phyloP scores from a whole-genome alignment of 345 rosid genomes.

The Boechera divaricarpa region DNA sequence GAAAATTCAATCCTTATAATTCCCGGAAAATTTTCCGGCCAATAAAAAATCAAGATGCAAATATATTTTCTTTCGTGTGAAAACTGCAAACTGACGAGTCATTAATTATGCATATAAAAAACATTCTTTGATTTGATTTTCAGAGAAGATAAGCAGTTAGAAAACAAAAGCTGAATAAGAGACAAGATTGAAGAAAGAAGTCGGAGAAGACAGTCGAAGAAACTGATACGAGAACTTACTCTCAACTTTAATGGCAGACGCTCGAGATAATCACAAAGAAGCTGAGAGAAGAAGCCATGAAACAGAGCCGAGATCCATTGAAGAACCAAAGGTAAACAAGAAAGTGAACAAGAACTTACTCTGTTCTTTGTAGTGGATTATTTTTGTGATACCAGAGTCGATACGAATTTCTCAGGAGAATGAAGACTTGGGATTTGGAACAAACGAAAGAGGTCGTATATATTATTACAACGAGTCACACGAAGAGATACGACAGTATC shows the following conservation, averaged over 20 bases:
- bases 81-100: too few relatives aligned
- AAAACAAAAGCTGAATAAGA: not conserved
- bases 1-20: not conserved
- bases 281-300: not conserved
- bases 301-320: not conserved
- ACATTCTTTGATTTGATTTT: not conserved
- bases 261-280: not conserved
- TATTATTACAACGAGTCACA: too few relatives aligned
- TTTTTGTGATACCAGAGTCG: not conserved
- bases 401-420: not conserved
- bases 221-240: not conserved
- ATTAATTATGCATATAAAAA: not conserved
- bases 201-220: not conserved
- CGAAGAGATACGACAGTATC: too few relatives aligned
- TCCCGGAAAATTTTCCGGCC: not conserved
- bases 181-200: not conserved
- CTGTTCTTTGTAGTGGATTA: not conserved
- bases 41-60: not conserved
- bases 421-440: not conserved
- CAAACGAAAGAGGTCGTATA: not conserved
- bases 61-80: not conserved
- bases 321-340: not conserved
- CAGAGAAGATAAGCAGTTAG: not conserved
- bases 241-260: not conserved
- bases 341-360: not conserved